Evolutionary conservation across 2,329 filamentous ascomycete species (phyloP), one percentile per base, ranked within the genome.

Genomic region (Fusarium sambucinum): DNA sequence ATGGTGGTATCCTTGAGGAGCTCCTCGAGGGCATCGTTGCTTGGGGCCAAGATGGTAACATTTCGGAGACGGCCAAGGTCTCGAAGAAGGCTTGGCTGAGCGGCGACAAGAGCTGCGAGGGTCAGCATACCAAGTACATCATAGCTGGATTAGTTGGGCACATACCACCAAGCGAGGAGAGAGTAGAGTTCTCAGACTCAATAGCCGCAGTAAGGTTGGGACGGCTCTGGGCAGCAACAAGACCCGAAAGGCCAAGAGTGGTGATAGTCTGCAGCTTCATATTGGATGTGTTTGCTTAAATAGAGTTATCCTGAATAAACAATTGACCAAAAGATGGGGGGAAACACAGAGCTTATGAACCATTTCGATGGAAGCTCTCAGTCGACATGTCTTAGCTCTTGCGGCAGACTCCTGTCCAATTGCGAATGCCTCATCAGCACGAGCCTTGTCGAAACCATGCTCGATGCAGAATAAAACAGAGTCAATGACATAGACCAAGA

Each of bases 21-120:
- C 38, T 79, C 78, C 48, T 81, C 77, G 77, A 89, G 85, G 13
- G 86, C 86, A 5, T 79, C 79, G 68, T 87, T 87, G 73, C 78
- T 83, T 19, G 87, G 87, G 0, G 83, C 86, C 65, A 89, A 84
- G 69, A 89, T 77, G 33, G 74, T 74, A 51, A 74, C 63, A 59
- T 74, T 74, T 16, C 52, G 45, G 1, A 66, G 44, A 27, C 61
- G 54, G 23, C 46, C 29, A 14, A 74, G 64, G 7, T 57, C 32
- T 29, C 65, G 53, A 17, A 66, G 59, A 51, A 74, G 70, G 14
- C 33, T 59, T n/a, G 66, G 56, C 78, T 75, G 73, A 23, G 55
- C 47, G 13, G 35, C 16, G 12, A 77, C 59, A 6, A 77, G 69
- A 3, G 37, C 75, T 76, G 14, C 2, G n/a, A 13, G n/a, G 25